Evolutionary conservation across 345 rosid species (phyloP), one percentile per base, ranked within the genome.

Genomic region (Corchorus olitorius): DNA sequence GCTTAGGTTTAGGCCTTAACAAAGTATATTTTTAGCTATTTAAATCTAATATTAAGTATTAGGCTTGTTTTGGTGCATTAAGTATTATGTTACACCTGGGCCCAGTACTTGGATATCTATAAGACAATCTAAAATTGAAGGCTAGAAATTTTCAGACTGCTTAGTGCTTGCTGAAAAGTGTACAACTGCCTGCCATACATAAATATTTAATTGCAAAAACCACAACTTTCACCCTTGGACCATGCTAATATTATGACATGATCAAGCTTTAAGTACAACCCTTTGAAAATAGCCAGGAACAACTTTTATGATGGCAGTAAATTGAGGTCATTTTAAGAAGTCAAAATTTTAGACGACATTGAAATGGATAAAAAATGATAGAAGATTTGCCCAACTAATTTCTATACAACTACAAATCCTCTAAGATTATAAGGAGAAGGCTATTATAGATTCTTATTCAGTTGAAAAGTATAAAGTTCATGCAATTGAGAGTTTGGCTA

Each of bases 381-480:
- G 43, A 65, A 65, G 9, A 65, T 34, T 27, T 22, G 22, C 10
- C 19, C 39, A 67, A 48, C 5, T 22, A 43, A 22, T 5, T 48
- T 48, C 22, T 48, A 11, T 12, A 27, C 19, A 13, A 48, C 33
- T 14, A 22, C 49, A 67, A 49, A 0, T 67, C 22, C 35, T 35
- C 55, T 13, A 46, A n/a, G 22, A 46, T 15, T 65, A 65, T 43
- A 20, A 19, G 10, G 9, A 43, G 2, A 67, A 8, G 35, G 19
- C 39, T 48, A 48, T 46, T 7, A 67, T 67, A 67, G 19, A 67
- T 48, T 67, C 55, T 37, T 67, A 3, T 22, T 19, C 55, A 13
- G 72, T 48, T 67, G 5, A 22, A 65, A 46, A 46, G 72, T 3
- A 67, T 65, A 65, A 15, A 22, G 19, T 67, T 33, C 55, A 67